Conservation (phyloP, 2,329 filamentous ascomycete genomes). For the Teratosphaeriaceae sp. region DNA sequence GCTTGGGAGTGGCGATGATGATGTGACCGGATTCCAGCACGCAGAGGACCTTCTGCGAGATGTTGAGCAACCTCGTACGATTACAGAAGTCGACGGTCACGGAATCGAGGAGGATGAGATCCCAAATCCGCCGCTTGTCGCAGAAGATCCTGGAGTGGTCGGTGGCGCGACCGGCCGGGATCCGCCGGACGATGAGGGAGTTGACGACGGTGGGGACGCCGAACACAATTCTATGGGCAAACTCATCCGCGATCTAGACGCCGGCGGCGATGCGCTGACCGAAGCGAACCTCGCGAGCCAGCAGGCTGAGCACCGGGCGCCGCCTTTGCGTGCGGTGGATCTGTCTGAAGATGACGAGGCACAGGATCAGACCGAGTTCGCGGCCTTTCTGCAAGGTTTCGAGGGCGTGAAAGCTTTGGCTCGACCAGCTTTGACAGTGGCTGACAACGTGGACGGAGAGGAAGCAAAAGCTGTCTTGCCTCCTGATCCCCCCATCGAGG, state of each 20-base stretch:
- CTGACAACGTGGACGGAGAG: too few species aligned
- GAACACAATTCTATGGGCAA: too few species aligned
- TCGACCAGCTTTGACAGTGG: not conserved
- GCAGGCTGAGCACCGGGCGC: conserved; percentile 19
- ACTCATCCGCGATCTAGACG: conserved; percentile 3
- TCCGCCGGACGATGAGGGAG: too few species aligned
- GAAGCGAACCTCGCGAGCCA: conserved; percentile 24
- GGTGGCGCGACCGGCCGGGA: too few species aligned
- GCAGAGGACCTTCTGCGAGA: too few species aligned
- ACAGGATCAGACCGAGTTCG: conserved; percentile 22
- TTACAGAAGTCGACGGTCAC: too few species aligned
- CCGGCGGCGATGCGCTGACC: conserved; percentile 18
- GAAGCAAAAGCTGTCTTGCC: not conserved
- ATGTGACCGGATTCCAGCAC: too few species aligned
- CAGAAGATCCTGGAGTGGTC: too few species aligned
- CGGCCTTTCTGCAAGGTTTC: conserved; percentile 16
- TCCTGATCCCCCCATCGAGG: not conserved
- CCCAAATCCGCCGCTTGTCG: too few species aligned
- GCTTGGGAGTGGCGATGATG: too few species aligned
- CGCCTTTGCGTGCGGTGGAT: conserved; percentile 20
- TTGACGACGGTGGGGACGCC: not conserved
- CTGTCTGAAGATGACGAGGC: conserved; percentile 24
- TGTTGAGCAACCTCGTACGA: too few species aligned
- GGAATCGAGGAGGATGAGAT: too few species aligned
- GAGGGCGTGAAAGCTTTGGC: not conserved